phyloP scores from a whole-genome alignment of 768 basidiomycete species.

The Lentinula sp. region DNA sequence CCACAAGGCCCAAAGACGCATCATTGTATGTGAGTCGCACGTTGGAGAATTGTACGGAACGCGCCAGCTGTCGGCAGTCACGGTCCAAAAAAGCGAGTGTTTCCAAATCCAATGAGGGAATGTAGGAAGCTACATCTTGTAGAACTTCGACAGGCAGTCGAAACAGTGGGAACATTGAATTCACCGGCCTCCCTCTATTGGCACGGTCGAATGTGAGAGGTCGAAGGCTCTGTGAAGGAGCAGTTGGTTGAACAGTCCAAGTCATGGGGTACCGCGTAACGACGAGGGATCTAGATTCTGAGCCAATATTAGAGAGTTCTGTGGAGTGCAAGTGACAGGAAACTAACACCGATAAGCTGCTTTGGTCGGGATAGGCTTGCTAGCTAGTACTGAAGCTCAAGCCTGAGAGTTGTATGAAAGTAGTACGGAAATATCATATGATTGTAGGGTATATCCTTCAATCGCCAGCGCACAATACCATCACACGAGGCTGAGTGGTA shows the following conservation, averaged over 20 bases:
- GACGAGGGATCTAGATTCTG: not conserved
- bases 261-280: not conserved
- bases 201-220: slow-evolving; percentile 20
- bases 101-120: slow-evolving; percentile 17
- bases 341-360: too few relatives aligned
- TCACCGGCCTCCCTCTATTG: slow-evolving; percentile 9
- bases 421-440: not conserved
- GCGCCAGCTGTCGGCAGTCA: slow-evolving; percentile 19
- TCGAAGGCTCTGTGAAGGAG: not conserved
- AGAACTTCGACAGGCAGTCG: slow-evolving; percentile 23
- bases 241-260: not conserved
- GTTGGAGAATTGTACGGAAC: slow-evolving; percentile 16
- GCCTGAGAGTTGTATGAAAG: too few relatives aligned
- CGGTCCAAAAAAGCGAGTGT: slow-evolving; percentile 20
- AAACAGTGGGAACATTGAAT: slow-evolving; percentile 19
- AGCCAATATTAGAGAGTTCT: not conserved
- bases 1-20: slow-evolving; percentile 8
- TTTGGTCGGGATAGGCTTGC: too few relatives aligned
- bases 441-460: not conserved
- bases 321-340: not conserved
- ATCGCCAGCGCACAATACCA: not conserved
- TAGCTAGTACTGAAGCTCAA: too few relatives aligned
- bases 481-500: not conserved
- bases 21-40: slow-evolving; percentile 14
- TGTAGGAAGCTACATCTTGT: slow-evolving; percentile 16